A percentile compares a stretch with the other conserved stretches of the same genome.
Conservation (phyloP, 192 early-diverging fungal species). For the Backusella morwellensis region DNA sequence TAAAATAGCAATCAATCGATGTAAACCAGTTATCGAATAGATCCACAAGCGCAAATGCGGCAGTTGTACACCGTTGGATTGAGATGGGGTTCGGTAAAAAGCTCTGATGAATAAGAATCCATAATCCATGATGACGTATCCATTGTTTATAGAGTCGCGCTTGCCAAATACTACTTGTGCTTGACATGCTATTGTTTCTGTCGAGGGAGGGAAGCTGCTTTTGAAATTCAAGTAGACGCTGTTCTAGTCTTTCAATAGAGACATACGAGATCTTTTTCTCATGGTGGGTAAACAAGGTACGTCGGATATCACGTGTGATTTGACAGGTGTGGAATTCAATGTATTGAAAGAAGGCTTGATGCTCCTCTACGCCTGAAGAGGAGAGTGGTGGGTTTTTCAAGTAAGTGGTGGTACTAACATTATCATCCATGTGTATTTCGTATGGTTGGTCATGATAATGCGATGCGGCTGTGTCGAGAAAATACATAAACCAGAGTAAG, state of each 20-base stretch:
- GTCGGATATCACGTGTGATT: conserved; percentile 34
- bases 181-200: neutral
- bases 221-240: conserved; percentile 7
- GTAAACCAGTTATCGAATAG: conserved; percentile 30
- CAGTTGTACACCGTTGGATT: conserved; percentile 25
- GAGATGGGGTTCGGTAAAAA: conserved; percentile 31
- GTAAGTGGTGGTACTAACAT: neutral
- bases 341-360: conserved; percentile 25
- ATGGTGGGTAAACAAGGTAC: conserved; percentile 26
- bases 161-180: conserved; percentile 15
- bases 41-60: conserved; percentile 29
- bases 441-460: conserved; percentile 36
- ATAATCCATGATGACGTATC: conserved; percentile 32
- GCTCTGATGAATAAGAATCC: conserved; percentile 36
- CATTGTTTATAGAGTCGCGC: conserved; percentile 24
- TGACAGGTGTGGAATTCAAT: conserved; percentile 29
- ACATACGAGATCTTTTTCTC: conserved; percentile 14
- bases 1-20: conserved; percentile 33
- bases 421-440: conserved; percentile 23
- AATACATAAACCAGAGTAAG: conserved; percentile 34
- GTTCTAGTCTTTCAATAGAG: conserved; percentile 30
- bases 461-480: conserved; percentile 31
- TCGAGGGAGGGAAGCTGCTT: conserved; percentile 1
- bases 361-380: conserved; percentile 9
- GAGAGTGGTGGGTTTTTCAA: conserved; percentile 13